phyloP scores from a whole-genome alignment of 2,329 filamentous ascomycete species.

The Xylaria sp. region DNA sequence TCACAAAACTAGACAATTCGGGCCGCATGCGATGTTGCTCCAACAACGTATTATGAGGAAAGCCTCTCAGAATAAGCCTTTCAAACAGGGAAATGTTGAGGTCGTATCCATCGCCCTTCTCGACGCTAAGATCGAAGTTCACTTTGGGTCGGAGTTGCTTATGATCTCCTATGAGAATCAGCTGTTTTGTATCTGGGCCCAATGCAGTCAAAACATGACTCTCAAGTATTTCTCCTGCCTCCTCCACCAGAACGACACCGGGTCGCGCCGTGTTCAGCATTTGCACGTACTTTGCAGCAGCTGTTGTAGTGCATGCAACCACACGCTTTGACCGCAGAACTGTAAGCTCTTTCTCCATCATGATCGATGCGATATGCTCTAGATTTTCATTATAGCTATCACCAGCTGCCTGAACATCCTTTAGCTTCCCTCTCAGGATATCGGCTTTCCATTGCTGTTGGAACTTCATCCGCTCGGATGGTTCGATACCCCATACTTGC shows the following conservation, averaged over 20 bases:
- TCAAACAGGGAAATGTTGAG: slow-evolving; percentile 74
- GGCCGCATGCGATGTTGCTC: slow-evolving; percentile 73
- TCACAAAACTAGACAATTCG: slow-evolving; percentile 66
- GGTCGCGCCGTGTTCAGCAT: slow-evolving; percentile 58
- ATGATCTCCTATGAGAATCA: slow-evolving; percentile 76
- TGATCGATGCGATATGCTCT: slow-evolving; percentile 48
- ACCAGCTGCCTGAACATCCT: neutral
- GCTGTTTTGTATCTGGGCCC: slow-evolving; percentile 47
- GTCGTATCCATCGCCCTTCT: slow-evolving; percentile 69
- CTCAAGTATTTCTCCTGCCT: slow-evolving; percentile 34
- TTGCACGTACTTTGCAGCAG: slow-evolving; percentile 63
- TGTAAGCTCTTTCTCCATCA: slow-evolving; percentile 5
- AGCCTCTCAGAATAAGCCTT: slow-evolving; percentile 62
- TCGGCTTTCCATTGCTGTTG: slow-evolving; percentile 8
- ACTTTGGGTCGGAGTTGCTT: slow-evolving; percentile 74
- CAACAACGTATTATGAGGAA: slow-evolving; percentile 57
- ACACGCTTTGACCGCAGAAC: slow-evolving; percentile 54
- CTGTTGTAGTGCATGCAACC: slow-evolving; percentile 73
- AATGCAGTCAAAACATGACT: slow-evolving; percentile 30
- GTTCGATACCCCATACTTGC: slow-evolving; percentile 7
- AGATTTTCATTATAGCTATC: slow-evolving; percentile 49
- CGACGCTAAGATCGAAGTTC: slow-evolving; percentile 64
- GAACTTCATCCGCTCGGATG: neutral
- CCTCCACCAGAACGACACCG: slow-evolving; percentile 61
- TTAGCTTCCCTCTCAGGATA: slow-evolving; percentile 1